Base-by-base conservation (phyloP, 345 rosid species). In the Carallia brachiata region DNA sequence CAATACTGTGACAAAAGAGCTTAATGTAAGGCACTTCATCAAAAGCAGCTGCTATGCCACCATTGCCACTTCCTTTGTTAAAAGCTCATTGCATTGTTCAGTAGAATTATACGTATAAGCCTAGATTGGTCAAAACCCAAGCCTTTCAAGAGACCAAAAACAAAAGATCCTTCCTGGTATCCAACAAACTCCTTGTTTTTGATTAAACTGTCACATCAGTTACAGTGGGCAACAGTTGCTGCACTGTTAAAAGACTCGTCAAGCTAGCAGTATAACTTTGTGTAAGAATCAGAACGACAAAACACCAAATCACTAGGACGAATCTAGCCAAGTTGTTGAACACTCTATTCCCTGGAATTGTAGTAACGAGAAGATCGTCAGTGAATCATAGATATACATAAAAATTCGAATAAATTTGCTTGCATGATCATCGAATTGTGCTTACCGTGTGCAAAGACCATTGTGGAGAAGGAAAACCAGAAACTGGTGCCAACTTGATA, bases 201-300 rank as follows among this genome's bases (percentile, higher is more conserved):
- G 1, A 84, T 61, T 55, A 90, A 86, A 53, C 75, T 76, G 0
- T 32, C 28, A 86, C 76, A 44, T 82, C 84, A 0, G 80, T 82
- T 13, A 75, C 73, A 1, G 85, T 74, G 1, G 98, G 98, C 44
- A 77, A 7, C 1, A 89, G 74, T 31, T 82, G 79, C 3, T 89
- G 83, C 2, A 89, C 82, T 0, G 93, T 88, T 3, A 90, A 65
- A 12, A 84, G 79, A 2, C 96, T 85, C 0, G 93, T 74, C 15
- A 90, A 84, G 65, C 84, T 89, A 9, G 97, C 98, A 0, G 98
- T 84, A 75, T 90, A 92, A 23, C 92, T 87, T 57, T 89, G 91
- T 1, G 84, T 86, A 16, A 92, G 72, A 36, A 90, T 81, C 2
- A 90, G 84, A 2, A 93, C 93, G 7, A 86, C 77, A 19, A 90